phyloP scores from a whole-genome alignment of 805 yeast genomes.

The Teunomyces tritomae region DNA sequence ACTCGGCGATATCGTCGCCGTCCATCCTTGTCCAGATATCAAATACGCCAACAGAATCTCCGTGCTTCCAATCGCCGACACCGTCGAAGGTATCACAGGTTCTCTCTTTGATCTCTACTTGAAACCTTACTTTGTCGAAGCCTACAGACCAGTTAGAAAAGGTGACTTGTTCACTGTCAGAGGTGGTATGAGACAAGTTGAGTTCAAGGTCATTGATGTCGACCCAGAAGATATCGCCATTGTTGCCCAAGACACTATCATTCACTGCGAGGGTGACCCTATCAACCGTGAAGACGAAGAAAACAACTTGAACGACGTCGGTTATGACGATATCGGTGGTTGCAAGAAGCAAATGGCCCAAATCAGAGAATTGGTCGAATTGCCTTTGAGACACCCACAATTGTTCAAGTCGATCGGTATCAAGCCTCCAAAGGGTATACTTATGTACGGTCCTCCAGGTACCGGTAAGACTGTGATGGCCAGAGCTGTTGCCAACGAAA shows the following conservation, averaged over 20 bases:
- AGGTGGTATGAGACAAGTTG: slow-evolving; percentile 99
- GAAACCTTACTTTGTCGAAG: slow-evolving; percentile 98
- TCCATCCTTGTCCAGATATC: slow-evolving; percentile 97
- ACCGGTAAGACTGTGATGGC: slow-evolving; percentile 99
- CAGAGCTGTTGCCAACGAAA: slow-evolving; percentile 99
- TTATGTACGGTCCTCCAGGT: slow-evolving; percentile 99
- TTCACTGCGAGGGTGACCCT: slow-evolving; percentile 99
- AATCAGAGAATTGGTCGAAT: slow-evolving; percentile 96
- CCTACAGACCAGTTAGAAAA: slow-evolving; percentile 97
- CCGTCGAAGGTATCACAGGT: slow-evolving; percentile 97
- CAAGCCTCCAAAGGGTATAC: slow-evolving; percentile 97
- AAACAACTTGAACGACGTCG: slow-evolving; percentile 93
- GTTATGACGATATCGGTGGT: slow-evolving; percentile 98
- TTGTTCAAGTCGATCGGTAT: slow-evolving; percentile 97
- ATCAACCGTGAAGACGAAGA: slow-evolving; percentile 98
- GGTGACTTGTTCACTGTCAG: slow-evolving; percentile 95
- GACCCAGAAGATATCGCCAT: slow-evolving; percentile 97
- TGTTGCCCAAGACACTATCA: slow-evolving; percentile 96
- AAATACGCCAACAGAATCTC: slow-evolving; percentile 94
- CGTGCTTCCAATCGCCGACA: slow-evolving; percentile 94
- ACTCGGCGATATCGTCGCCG: slow-evolving; percentile 85
- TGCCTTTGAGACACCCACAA: slow-evolving; percentile 98
- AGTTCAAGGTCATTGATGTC: slow-evolving; percentile 96
- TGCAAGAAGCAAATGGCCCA: slow-evolving; percentile 99
- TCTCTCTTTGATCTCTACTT: slow-evolving; percentile 92